Percentiles rank a stretch among this genome's conserved stretches.
These are phyloP conservation scores for Penicillium soppii DNA, from an alignment of 495 filamentous ascomycete species.

Conservation along the genomic window DNA sequence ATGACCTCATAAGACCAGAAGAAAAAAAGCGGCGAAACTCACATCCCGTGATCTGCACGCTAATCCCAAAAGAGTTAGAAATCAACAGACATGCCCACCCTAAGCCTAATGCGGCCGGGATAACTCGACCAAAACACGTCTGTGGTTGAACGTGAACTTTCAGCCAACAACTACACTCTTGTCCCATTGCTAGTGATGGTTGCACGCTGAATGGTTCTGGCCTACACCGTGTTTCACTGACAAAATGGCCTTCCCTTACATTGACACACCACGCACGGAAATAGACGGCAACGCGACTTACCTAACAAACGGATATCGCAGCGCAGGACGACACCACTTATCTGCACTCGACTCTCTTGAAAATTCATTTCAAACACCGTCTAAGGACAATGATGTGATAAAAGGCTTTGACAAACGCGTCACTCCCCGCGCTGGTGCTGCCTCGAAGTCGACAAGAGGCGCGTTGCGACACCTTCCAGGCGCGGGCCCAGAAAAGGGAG, in stretches of 20 bases:
- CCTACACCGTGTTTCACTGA: slow-evolving; percentile 10
- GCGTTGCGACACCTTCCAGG: slow-evolving; percentile 66
- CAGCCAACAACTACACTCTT: neutral
- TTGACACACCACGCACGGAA: slow-evolving; percentile 80
- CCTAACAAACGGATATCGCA: slow-evolving; percentile 58
- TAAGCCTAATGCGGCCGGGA: slow-evolving; percentile 12
- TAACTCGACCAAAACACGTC: slow-evolving; percentile 43
- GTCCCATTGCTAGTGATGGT: slow-evolving; percentile 28
- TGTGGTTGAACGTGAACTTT: slow-evolving; percentile 4
- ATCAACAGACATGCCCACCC: slow-evolving; percentile 42
- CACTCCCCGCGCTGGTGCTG: slow-evolving; percentile 67
- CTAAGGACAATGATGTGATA: slow-evolving; percentile 71
- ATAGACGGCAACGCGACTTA: slow-evolving; percentile 74
- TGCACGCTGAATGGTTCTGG: slow-evolving; percentile 26
- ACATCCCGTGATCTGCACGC: slow-evolving; percentile 24
- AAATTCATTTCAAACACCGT: slow-evolving; percentile 81
- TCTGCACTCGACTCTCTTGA: slow-evolving; percentile 78
- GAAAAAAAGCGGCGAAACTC: slow-evolving; percentile 29
- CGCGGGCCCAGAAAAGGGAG: slow-evolving; percentile 59
- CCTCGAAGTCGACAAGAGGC: slow-evolving; percentile 37
- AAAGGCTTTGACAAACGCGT: slow-evolving; percentile 65
- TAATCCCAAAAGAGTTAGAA: slow-evolving; percentile 39
- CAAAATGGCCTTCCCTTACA: slow-evolving; percentile 52
- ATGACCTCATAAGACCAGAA: slow-evolving; percentile 42
- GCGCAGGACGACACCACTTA: slow-evolving; percentile 44